Conservation (phyloP, 352 stramenopile genomes). For the Phytophthora multivora region DNA sequence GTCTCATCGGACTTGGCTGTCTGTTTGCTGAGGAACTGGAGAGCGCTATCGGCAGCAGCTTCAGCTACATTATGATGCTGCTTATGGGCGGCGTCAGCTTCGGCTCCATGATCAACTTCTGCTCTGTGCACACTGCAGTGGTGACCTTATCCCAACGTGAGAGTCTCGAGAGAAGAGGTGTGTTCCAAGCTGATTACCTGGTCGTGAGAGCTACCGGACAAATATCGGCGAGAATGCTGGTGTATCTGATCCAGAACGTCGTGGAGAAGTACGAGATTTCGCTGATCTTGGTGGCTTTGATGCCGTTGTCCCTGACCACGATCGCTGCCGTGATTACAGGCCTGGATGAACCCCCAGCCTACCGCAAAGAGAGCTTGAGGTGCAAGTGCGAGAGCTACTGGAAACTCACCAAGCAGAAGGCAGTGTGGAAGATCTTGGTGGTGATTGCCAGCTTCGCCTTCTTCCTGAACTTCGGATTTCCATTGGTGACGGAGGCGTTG, state of each 20-base stretch:
- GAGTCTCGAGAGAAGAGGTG: constrained; percentile 38
- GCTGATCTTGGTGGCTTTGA: constrained; percentile 37
- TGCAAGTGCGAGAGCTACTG: constrained; percentile 60
- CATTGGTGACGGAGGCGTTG: constrained; percentile 31
- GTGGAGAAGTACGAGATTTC: constrained; percentile 20
- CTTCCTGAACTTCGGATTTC: constrained; percentile 51
- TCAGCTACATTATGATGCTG: constrained; percentile 45
- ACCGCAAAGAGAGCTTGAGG: constrained; percentile 28
- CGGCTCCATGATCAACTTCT: constrained; percentile 61
- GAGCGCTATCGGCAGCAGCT: constrained; percentile 12
- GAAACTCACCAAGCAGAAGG: constrained; percentile 63
- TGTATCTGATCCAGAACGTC: constrained; percentile 37
- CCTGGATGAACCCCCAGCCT: constrained; percentile 21
- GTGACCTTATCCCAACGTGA: constrained; percentile 58
- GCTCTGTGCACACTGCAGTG: constrained; percentile 52
- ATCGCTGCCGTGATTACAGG: constrained; percentile 31
- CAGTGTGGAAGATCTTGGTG: constrained; percentile 48
- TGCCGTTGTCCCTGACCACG: constrained; percentile 34
- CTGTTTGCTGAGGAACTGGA: constrained; percentile 26
- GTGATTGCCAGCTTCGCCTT: constrained; percentile 53
- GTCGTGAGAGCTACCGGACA: constrained; percentile 36
- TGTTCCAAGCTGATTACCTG: constrained; percentile 59
- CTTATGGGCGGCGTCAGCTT: constrained; percentile 46
- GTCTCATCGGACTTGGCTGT: constrained; percentile 28
- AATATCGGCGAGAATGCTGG: constrained; percentile 30